Percentiles rank a stretch among this genome's conserved stretches.
phyloP scores from a whole-genome alignment of 1,284 basidiomycete genomes.

The Meira nashicola region DNA sequence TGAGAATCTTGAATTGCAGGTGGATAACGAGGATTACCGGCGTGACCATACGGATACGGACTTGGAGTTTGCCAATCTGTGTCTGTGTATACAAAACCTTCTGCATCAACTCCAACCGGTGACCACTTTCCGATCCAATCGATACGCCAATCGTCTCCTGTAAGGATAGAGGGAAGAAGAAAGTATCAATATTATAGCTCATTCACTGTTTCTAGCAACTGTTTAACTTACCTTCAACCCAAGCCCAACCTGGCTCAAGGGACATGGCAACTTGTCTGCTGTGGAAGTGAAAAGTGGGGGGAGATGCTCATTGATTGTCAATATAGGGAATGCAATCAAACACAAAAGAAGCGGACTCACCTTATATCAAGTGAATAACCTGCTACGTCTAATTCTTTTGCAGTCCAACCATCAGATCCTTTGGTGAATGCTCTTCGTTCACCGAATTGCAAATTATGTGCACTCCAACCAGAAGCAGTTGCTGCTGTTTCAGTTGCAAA shows the following conservation, averaged over 20 bases:
- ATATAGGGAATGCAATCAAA: neutral
- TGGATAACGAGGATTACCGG: conserved; percentile 13
- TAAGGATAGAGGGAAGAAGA: neutral
- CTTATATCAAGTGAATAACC: conserved; percentile 32
- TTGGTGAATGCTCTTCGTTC: conserved; percentile 43
- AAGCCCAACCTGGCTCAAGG: conserved; percentile 45
- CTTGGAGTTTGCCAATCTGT: conserved; percentile 45
- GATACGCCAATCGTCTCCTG: conserved; percentile 50
- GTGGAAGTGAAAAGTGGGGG: conserved; percentile 7
- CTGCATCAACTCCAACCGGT: conserved; percentile 41
- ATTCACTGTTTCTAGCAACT: neutral
- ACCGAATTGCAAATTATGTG: conserved; percentile 25
- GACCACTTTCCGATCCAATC: conserved; percentile 51
- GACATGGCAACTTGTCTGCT: conserved; percentile 41
- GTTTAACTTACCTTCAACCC: conserved; percentile 27
- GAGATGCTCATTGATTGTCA: neutral
- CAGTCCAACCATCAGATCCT: conserved; percentile 42
- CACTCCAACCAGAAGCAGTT: conserved; percentile 25
- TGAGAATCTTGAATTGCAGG: neutral
- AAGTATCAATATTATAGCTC: neutral
- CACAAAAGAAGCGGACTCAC: conserved; percentile 20
- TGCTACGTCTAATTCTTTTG: conserved; percentile 31
- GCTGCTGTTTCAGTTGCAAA: conserved; percentile 16
- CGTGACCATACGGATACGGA: conserved; percentile 43
- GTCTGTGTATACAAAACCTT: conserved; percentile 51